Evolutionary conservation across 2,329 filamentous ascomycete species (phyloP).

Genomic region (Aspergillus intermedius): DNA sequence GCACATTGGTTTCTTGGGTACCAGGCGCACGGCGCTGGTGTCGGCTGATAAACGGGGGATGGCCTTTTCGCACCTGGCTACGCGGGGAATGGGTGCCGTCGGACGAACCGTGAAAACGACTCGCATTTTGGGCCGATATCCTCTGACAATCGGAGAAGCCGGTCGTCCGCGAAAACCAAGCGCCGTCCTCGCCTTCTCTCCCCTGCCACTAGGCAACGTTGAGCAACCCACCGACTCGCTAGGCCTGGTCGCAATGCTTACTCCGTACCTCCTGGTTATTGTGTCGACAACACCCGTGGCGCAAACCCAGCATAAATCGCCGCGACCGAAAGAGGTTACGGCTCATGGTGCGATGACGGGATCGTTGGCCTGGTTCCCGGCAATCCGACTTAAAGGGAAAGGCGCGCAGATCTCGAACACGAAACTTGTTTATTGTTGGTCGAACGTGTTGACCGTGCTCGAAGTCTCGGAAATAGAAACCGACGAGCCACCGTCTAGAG

Average conservation of each 20-base stretch:
- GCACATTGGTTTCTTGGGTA: conserved; percentile 91
- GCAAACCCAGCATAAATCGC: conserved; percentile 91
- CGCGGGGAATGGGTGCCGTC: conserved; percentile 78
- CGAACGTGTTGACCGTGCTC: conserved; percentile 88
- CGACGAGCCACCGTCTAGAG: conserved; percentile 55
- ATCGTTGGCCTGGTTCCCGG: conserved; percentile 94
- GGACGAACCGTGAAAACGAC: conserved; percentile 82
- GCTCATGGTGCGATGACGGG: conserved; percentile 90
- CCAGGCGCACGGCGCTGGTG: conserved; percentile 85
- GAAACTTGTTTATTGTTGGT: conserved; percentile 97
- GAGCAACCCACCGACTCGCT: conserved; percentile 81
- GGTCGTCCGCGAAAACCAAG: conserved; percentile 78
- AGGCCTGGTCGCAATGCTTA: conserved; percentile 90
- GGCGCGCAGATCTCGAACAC: conserved; percentile 61
- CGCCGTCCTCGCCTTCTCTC: conserved; percentile 85
- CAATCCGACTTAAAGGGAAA: conserved; percentile 78
- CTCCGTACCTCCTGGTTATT: conserved; percentile 89
- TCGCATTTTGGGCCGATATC: conserved; percentile 85
- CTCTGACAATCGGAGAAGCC: conserved; percentile 55
- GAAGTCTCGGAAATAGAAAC: conserved; percentile 70
- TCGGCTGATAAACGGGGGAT: conserved; percentile 93
- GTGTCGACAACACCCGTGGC: conserved; percentile 95
- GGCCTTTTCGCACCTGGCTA: conserved; percentile 96
- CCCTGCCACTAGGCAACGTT: conserved; percentile 87
- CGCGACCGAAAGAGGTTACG: conserved; percentile 81